Evolutionary conservation across 2,329 filamentous ascomycete species (phyloP), one percentile per base, ranked within the genome.

Genomic region (Lasiodiplodia citricola): DNA sequence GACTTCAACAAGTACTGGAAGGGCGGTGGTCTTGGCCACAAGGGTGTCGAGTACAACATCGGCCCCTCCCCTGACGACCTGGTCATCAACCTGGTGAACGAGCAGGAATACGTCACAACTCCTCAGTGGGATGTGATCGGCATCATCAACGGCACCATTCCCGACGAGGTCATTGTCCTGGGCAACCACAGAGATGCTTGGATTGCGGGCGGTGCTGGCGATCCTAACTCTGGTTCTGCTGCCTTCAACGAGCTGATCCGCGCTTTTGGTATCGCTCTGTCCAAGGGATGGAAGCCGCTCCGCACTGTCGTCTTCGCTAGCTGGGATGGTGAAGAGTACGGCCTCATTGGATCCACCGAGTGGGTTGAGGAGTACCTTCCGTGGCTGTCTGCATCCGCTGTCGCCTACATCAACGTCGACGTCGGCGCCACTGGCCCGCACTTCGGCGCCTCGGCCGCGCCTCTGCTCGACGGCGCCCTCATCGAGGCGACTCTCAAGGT

Each of bases 101-200:
- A 83, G 70, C 82, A 84, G 70, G 82, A 85, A 35, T 85, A 85
- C 67, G 79, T 82, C 25, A 85, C 79, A 1, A 86, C 83, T 7
- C 83, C 83, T 2, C 73, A 85, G 8, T 86, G 84, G 84, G 91
- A 99, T 76, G 92, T 96, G 2, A 95, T 98, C 72, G 95, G 95
- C 55, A 85, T 96, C 56, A 92, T 99, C 78, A 97, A 97, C 74
- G 96, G 95, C 11, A 92, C 91, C 0, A 88, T 96, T 44, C 84
- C 89, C 0, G 90, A 97, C 74, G 94, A 97, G 75, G 93, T 97
- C 0, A 85, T 99, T 56, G 86, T 99, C 3, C 83, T 98, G 38
- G 94, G 94, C n/a, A 97, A 97, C 75, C 94, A 97, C 76, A 89
- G 94, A 41, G 94, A 97, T 80, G 92, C 94, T 0, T 96, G 93